These are phyloP conservation scores for Penicillium sp. DNA, from an alignment of 2,329 filamentous ascomycete species.

Conservation along the genomic window DNA sequence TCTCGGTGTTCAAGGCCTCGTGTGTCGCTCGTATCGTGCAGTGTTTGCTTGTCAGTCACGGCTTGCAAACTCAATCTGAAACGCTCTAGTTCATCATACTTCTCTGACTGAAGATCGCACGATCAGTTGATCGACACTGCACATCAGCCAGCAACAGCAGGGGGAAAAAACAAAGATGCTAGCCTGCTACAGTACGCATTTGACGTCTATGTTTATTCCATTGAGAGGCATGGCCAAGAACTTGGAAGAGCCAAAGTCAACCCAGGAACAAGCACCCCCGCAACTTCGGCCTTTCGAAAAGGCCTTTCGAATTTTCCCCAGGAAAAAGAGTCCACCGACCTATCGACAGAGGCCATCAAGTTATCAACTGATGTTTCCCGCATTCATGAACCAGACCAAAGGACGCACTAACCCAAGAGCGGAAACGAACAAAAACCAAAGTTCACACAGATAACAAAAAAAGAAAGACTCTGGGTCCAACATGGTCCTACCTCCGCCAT, in stretches of 20 bases:
- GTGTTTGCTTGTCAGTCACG: not conserved
- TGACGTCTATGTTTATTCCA: too few relatives aligned
- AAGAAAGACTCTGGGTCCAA: not conserved
- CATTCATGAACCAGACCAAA: not conserved
- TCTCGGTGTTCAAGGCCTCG: not conserved
- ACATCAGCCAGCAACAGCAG: not conserved
- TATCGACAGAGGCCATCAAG: not conserved
- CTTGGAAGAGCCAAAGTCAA: not conserved
- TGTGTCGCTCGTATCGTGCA: not conserved
- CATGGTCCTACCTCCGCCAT: not conserved
- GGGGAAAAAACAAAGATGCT: not conserved
- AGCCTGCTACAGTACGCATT: too few relatives aligned
- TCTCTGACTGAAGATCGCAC: not conserved
- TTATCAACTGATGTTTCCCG: too few relatives aligned
- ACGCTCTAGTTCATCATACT: not conserved
- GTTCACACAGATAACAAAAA: not conserved
- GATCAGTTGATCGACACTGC: constrained; percentile 2
- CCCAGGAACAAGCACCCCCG: not conserved
- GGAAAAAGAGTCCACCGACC: not conserved
- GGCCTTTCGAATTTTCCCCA: not conserved
- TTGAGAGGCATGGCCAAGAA: not conserved
- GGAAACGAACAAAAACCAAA: not conserved
- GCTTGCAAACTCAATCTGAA: constrained; percentile 1
- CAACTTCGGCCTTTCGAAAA: not conserved
- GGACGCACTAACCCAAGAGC: not conserved